Percentiles rank a stretch among this genome's conserved stretches.
Evolutionary conservation across 2,329 filamentous ascomycete genomes (phyloP).

Genomic region (Aureobasidium uvarum): DNA sequence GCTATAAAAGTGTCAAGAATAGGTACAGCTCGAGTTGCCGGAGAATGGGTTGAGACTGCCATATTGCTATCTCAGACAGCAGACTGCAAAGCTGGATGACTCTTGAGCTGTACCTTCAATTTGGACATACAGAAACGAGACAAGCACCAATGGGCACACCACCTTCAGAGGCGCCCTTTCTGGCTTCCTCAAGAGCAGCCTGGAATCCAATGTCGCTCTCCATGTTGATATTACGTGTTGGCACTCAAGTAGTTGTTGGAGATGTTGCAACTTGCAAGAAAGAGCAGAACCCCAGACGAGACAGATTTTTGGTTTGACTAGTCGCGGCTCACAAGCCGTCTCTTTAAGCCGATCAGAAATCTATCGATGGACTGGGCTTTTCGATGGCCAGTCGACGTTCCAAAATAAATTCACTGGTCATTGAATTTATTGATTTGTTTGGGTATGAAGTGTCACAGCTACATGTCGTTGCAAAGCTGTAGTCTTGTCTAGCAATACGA

Average conservation of each 20-base stretch:
- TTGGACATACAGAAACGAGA: constrained; percentile 48
- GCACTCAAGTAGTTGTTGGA: neutral
- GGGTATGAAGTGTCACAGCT: neutral
- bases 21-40: neutral
- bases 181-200: constrained; percentile 58
- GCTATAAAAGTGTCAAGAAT: too few relatives aligned
- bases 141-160: constrained; percentile 53
- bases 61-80: constrained; percentile 36
- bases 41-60: too few relatives aligned
- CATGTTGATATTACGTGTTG: constrained; percentile 15
- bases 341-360: neutral
- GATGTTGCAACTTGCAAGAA: neutral
- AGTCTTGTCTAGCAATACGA: neutral
- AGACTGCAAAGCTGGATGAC: neutral
- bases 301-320: constrained; percentile 19
- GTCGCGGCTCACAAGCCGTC: neutral
- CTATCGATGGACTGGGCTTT: neutral
- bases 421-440: neutral
- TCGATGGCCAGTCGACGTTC: neutral
- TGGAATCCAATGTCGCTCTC: constrained; percentile 49
- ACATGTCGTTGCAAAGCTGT: neutral
- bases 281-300: neutral
- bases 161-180: constrained; percentile 51
- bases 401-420: neutral
- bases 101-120: neutral